Conservation (phyloP, 768 basidiomycete species). For the Aureoboletus auriporus region DNA sequence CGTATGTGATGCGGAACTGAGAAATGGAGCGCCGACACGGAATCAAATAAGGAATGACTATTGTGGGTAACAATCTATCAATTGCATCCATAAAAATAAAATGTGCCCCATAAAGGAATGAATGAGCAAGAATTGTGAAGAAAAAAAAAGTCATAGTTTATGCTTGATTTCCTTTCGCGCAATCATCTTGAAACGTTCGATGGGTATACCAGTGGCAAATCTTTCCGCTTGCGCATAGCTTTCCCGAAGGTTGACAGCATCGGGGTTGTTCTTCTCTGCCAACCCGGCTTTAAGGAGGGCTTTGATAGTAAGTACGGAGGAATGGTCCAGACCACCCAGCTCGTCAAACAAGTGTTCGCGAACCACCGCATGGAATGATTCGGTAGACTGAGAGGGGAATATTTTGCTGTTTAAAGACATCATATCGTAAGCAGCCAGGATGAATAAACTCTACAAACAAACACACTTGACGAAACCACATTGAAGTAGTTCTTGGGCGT, state of each 20-base stretch:
- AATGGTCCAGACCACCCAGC: slow-evolving; percentile 53
- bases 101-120: no score
- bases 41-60: no score
- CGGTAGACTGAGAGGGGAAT: slow-evolving; percentile 48
- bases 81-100: no score
- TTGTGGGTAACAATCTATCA: no score
- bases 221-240: slow-evolving; percentile 68
- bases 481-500: slow-evolving; percentile 50
- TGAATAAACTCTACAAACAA: background rate
- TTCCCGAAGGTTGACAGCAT: slow-evolving; percentile 64
- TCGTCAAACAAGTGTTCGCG: slow-evolving; percentile 48
- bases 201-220: slow-evolving; percentile 58
- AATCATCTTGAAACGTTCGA: slow-evolving; percentile 49
- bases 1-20: no score
- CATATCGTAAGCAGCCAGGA: background rate
- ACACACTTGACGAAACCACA: slow-evolving; percentile 65
- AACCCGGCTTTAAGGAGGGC: slow-evolving; percentile 51
- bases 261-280: slow-evolving; percentile 59
- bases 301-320: slow-evolving; percentile 51
- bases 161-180: slow-evolving; percentile 63
- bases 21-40: no score
- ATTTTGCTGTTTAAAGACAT: slow-evolving; percentile 43
- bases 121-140: no score
- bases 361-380: slow-evolving; percentile 52
- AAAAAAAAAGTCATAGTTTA: slow-evolving; percentile 39